Conservation (phyloP, 2,329 filamentous ascomycete genomes). For the Aspergillus awamori region DNA sequence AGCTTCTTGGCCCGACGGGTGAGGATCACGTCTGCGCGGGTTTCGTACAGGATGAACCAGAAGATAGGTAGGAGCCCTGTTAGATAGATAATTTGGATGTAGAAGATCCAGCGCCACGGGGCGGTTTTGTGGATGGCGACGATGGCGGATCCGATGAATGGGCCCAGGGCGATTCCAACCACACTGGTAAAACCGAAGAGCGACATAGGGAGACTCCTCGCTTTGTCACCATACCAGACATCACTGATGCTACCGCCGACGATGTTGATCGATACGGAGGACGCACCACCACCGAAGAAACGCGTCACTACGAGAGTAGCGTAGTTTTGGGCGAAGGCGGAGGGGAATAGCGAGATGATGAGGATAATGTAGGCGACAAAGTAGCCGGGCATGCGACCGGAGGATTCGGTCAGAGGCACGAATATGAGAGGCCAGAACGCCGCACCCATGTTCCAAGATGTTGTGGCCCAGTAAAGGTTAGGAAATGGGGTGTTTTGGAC, state of each 20-base stretch:
- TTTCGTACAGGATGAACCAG: slow-evolving; percentile 46
- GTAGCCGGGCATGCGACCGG: slow-evolving; percentile 50
- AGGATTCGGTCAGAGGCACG: slow-evolving; percentile 44
- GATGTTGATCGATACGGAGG: slow-evolving; percentile 48
- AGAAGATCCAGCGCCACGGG: slow-evolving; percentile 52
- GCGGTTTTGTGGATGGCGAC: slow-evolving; percentile 36
- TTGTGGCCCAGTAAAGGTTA: slow-evolving; percentile 39
- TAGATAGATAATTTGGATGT: slow-evolving; percentile 50
- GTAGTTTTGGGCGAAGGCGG: slow-evolving; percentile 49
- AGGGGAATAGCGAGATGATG: slow-evolving; percentile 47
- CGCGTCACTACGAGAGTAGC: slow-evolving; percentile 49
- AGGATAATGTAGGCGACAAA: slow-evolving; percentile 47
- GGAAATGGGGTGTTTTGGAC: slow-evolving; percentile 40
- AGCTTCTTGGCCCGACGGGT: slow-evolving; percentile 43
- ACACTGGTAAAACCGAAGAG: slow-evolving; percentile 50
- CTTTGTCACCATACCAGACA: slow-evolving; percentile 41
- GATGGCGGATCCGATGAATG: slow-evolving; percentile 48
- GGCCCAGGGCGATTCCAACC: slow-evolving; percentile 49
- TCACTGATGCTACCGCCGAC: slow-evolving; percentile 41
- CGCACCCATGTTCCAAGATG: slow-evolving; percentile 43
- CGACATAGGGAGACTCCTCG: slow-evolving; percentile 47
- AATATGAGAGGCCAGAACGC: slow-evolving; percentile 43
- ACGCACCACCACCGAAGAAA: slow-evolving; percentile 49
- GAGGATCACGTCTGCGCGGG: slow-evolving; percentile 47
- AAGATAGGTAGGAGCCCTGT: slow-evolving; percentile 46